phyloP scores from a whole-genome alignment of 352 stramenopile species.

The Globisporangium yorkense region DNA sequence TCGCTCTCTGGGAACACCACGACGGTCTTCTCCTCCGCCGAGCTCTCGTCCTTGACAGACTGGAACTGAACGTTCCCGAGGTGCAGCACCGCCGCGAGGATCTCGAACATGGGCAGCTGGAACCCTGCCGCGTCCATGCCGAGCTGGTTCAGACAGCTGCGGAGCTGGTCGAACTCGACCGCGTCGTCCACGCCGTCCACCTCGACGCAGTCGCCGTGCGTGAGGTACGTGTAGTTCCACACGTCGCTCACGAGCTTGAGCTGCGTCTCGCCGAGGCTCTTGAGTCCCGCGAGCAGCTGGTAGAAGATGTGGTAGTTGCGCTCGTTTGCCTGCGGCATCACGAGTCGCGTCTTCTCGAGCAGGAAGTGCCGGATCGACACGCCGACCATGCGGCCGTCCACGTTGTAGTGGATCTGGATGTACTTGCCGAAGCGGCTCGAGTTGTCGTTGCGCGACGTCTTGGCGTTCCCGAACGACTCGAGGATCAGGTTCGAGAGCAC shows the following conservation, averaged over 20 bases:
- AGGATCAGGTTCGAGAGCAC: constrained; percentile 79
- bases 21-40: constrained; percentile 25
- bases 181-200: constrained; percentile 71
- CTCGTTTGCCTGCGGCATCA: constrained; percentile 61
- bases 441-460: constrained; percentile 86
- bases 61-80: constrained; percentile 70
- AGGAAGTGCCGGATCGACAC: constrained; percentile 79
- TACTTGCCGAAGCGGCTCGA: constrained; percentile 90
- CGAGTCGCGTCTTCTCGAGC: constrained; percentile 72
- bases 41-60: constrained; percentile 7
- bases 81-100: constrained; percentile 66
- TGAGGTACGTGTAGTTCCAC: constrained; percentile 75
- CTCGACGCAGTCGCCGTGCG: constrained; percentile 66
- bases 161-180: constrained; percentile 63
- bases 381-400: constrained; percentile 60
- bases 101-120: constrained; percentile 64
- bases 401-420: constrained; percentile 82
- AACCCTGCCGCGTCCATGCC: constrained; percentile 61
- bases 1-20: constrained; percentile 45
- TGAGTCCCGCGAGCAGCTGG: constrained; percentile 52
- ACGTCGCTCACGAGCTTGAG: constrained; percentile 34
- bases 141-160: constrained; percentile 54
- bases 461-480: constrained; percentile 83
- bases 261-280: constrained; percentile 19
- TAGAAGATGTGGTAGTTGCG: constrained; percentile 87